A percentile compares a stretch with the other conserved stretches of the same genome.
Conservation (phyloP, 2,329 filamentous ascomycete species). For the Gyromitra esculenta region DNA sequence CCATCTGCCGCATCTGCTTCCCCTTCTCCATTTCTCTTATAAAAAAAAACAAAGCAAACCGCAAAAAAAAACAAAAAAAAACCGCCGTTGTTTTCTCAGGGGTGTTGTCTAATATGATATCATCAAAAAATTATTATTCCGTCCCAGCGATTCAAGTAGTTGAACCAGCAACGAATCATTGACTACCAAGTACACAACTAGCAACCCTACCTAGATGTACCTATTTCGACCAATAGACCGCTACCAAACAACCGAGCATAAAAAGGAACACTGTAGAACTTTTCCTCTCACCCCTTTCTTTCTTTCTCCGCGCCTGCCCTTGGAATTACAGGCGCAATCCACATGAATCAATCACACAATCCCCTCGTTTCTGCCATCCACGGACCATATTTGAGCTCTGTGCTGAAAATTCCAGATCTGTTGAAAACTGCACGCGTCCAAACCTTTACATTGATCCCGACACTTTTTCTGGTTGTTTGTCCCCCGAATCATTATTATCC, state of each 20-base stretch:
- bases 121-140: constrained; percentile 31
- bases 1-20: constrained; percentile 43
- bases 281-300: constrained; percentile 11
- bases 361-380: constrained; percentile 5
- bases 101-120: constrained; percentile 32
- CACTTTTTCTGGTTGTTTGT: not conserved
- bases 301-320: constrained; percentile 9
- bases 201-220: constrained; percentile 15
- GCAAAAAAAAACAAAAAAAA: constrained; percentile 16
- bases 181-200: constrained; percentile 29
- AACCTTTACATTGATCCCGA: constrained; percentile 10
- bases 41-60: constrained; percentile 22
- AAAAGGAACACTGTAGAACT: constrained; percentile 34
- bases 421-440: constrained; percentile 6
- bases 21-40: constrained; percentile 35
- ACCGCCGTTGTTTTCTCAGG: constrained; percentile 24
- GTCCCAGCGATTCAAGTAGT: constrained; percentile 17
- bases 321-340: constrained; percentile 9
- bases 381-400: constrained; percentile 6
- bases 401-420: constrained; percentile 17
- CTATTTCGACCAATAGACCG: constrained; percentile 23
- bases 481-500: not conserved
- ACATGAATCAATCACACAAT: constrained; percentile 22
- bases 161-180: constrained; percentile 32
- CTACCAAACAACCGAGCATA: constrained; percentile 42